Evolutionary conservation across 139 green algal species (phyloP).

Genomic region (Chlorella vulgaris): DNA sequence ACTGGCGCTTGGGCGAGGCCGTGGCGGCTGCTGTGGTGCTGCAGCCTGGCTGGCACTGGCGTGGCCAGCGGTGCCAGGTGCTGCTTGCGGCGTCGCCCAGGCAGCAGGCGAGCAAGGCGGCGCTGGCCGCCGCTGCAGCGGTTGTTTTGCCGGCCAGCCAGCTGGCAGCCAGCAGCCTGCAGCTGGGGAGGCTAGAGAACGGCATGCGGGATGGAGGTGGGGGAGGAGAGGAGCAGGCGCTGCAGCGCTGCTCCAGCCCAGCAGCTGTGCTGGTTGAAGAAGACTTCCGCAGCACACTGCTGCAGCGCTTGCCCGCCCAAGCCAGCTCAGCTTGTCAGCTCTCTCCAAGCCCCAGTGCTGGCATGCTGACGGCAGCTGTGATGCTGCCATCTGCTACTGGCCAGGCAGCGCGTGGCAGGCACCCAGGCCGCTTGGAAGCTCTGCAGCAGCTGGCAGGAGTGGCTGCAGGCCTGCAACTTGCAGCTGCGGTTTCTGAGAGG

Average conservation of each 20-base stretch:
- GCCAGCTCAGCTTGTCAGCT: no score
- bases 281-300: slow-evolving; percentile 20
- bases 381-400: neutral
- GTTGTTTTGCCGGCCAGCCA: neutral
- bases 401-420: neutral
- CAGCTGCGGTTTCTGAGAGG: neutral
- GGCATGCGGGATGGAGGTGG: neutral
- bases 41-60: slow-evolving; percentile 51
- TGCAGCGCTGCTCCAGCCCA: neutral
- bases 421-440: neutral
- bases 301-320: neutral
- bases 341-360: no score
- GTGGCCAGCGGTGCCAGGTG: slow-evolving; percentile 21
- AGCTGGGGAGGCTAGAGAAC: neutral
- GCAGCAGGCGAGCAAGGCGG: neutral
- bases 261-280: neutral
- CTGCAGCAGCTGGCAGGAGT: neutral
- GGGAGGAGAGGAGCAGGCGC: neutral
- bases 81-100: neutral
- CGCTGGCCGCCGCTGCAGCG: slow-evolving; percentile 10
- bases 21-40: slow-evolving; percentile 73
- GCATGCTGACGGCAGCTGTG: neutral
- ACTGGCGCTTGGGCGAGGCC: slow-evolving; percentile 77
- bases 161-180: no score
- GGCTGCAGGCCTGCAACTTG: neutral